Evolutionary conservation across 2,329 filamentous ascomycete species (phyloP).

Genomic region (Botrytis galanthina): DNA sequence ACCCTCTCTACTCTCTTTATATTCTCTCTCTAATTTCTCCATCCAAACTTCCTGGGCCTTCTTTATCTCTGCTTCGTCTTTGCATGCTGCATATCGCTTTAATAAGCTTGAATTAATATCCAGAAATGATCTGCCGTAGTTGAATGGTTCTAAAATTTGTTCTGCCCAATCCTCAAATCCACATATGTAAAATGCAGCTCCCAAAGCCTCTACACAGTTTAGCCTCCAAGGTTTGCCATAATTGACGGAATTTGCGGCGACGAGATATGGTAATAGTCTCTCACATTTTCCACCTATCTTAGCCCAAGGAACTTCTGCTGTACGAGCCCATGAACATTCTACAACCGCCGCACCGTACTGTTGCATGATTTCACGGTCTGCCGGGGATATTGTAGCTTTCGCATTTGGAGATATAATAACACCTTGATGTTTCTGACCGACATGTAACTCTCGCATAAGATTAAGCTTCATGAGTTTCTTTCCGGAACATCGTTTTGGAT

Average conservation of each 20-base stretch:
- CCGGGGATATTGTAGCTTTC: slow-evolving; percentile 78
- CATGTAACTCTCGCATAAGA: slow-evolving; percentile 86
- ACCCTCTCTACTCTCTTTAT: slow-evolving; percentile 71
- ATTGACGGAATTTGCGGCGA: slow-evolving; percentile 95
- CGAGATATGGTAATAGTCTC: slow-evolving; percentile 85
- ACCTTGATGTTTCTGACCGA: slow-evolving; percentile 88
- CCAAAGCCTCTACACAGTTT: slow-evolving; percentile 94
- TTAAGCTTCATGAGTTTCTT: slow-evolving; percentile 91
- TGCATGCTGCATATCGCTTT: slow-evolving; percentile 80
- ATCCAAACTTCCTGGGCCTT: slow-evolving; percentile 85
- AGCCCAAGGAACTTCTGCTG: slow-evolving; percentile 84
- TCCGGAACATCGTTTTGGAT: slow-evolving; percentile 92
- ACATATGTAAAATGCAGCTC: slow-evolving; percentile 90
- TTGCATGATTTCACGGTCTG: slow-evolving; percentile 77
- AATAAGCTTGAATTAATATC: slow-evolving; percentile 84
- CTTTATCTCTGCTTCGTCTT: slow-evolving; percentile 79
- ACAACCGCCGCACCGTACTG: slow-evolving; percentile 92
- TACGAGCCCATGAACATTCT: slow-evolving; percentile 94
- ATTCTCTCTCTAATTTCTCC: slow-evolving; percentile 84
- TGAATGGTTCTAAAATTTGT: slow-evolving; percentile 77
- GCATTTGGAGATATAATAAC: slow-evolving; percentile 96
- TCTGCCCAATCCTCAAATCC: slow-evolving; percentile 89
- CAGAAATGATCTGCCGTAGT: slow-evolving; percentile 83
- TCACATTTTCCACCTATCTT: slow-evolving; percentile 94
- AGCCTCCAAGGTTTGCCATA: slow-evolving; percentile 94